A percentile compares a stretch with the other conserved stretches of the same genome.
Evolutionary conservation across 257 asterid genomes (phyloP).

Genomic region (Solanum lignicaule): DNA sequence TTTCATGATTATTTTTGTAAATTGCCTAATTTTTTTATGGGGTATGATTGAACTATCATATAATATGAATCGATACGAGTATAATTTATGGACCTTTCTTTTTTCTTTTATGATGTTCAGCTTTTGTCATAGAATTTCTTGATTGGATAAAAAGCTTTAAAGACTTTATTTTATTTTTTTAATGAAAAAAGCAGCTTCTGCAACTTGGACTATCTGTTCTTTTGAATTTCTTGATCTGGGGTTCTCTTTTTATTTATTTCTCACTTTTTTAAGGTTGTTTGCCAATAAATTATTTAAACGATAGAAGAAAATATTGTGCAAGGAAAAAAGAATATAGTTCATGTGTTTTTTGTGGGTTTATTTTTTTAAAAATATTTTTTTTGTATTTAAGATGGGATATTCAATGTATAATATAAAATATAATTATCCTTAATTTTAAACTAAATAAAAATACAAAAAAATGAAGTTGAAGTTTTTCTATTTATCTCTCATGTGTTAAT

Average conservation of each 20-base stretch:
- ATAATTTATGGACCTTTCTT: neutral
- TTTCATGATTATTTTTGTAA: neutral
- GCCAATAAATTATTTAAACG: neutral
- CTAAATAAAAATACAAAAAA: neutral
- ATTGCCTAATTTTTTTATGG: neutral
- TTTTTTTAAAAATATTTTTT: neutral
- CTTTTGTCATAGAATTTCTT: slow-evolving; percentile 12
- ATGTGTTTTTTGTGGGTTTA: neutral
- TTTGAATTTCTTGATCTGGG: slow-evolving; percentile 2
- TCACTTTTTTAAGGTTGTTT: neutral
- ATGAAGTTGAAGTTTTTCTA: no score
- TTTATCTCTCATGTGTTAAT: neutral
- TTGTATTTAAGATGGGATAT: neutral
- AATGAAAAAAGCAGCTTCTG: neutral
- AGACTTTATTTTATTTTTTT: neutral
- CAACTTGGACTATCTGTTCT: neutral
- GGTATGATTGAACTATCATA: neutral
- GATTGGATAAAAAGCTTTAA: slow-evolving; percentile 9
- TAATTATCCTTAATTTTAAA: neutral
- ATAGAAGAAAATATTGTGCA: neutral
- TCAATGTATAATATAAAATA: neutral
- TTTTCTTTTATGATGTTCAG: neutral
- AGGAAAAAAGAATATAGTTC: neutral
- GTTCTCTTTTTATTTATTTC: neutral
- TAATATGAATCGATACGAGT: neutral